A percentile compares a stretch with the other conserved stretches of the same genome.
Evolutionary conservation across 495 filamentous ascomycete species (phyloP).

Genomic region (Penicillium odoratum): DNA sequence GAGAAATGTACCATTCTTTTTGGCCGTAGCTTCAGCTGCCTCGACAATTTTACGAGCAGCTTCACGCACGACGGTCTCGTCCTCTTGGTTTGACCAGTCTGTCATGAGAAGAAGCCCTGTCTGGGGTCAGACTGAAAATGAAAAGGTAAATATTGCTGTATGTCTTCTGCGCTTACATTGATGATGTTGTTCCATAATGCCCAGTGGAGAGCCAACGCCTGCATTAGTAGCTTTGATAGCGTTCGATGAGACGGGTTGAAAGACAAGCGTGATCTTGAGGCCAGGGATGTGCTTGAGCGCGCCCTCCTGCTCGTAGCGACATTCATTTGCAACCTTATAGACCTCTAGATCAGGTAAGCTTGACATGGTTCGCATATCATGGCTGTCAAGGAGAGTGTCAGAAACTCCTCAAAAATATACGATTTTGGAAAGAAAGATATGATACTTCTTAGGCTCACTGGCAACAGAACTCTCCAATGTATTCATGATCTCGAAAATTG

Average conservation of each 20-base stretch:
- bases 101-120: constrained; percentile 7
- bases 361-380: constrained; percentile 22
- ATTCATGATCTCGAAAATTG: constrained; percentile 6
- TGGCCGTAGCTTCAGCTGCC: constrained; percentile 6
- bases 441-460: constrained; percentile 10
- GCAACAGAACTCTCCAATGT: constrained; percentile 5
- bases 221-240: constrained; percentile 5
- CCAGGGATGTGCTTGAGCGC: constrained; percentile 10
- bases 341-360: constrained; percentile 16
- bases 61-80: constrained; percentile 2
- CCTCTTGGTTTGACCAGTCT: not conserved
- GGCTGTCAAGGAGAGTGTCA: constrained; percentile 2
- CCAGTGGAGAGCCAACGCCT: constrained; percentile 8
- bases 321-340: constrained; percentile 15
- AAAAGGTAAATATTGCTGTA: too few species aligned
- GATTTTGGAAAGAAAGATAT: not conserved
- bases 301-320: constrained; percentile 14
- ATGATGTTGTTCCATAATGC: constrained; percentile 4
- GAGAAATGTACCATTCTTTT: constrained; percentile 12
- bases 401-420: not conserved
- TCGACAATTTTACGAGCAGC: constrained; percentile 15
- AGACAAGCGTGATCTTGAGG: constrained; percentile 9
- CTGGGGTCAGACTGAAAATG: too few species aligned
- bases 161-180: constrained; percentile 9
- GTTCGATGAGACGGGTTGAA: constrained; percentile 17